phyloP scores from a whole-genome alignment of 2,329 filamentous ascomycete species.

The Pseudocercospora cruenta region DNA sequence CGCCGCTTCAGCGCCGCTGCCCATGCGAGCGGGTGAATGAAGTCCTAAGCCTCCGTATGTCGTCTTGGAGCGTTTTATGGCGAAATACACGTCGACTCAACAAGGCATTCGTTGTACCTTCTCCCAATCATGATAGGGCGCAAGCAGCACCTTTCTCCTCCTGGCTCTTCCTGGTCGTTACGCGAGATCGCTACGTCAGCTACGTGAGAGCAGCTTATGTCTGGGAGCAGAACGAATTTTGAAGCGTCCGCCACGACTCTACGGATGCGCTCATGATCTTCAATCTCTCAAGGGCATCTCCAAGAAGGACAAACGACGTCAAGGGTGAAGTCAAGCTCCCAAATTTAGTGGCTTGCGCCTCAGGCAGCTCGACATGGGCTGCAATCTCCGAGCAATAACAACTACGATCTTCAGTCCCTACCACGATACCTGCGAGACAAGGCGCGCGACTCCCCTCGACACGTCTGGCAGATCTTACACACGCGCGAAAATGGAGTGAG shows the following conservation, averaged over 20 bases:
- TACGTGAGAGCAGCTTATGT: background rate
- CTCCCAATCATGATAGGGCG: no score
- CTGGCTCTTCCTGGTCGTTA: background rate
- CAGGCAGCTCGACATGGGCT: background rate
- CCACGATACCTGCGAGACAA: background rate
- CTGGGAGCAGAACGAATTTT: background rate
- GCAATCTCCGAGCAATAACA: background rate
- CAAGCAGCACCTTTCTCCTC: background rate
- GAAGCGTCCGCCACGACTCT: background rate
- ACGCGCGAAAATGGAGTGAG: background rate
- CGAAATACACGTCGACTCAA: no score
- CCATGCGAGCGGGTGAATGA: no score
- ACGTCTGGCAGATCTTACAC: background rate
- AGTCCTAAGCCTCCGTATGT: no score
- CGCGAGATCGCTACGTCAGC: background rate
- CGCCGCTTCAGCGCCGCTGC: no score
- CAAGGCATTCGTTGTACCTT: no score
- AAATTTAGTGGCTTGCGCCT: background rate
- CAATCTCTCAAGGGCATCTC: background rate
- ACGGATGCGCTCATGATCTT: background rate
- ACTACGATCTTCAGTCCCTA: background rate
- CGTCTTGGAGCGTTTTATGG: no score
- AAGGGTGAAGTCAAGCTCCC: background rate
- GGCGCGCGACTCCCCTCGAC: background rate
- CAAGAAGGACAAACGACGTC: background rate